Base-by-base conservation (phyloP, 2,329 filamentous ascomycete genomes). In the Neonectria sp. region DNA sequence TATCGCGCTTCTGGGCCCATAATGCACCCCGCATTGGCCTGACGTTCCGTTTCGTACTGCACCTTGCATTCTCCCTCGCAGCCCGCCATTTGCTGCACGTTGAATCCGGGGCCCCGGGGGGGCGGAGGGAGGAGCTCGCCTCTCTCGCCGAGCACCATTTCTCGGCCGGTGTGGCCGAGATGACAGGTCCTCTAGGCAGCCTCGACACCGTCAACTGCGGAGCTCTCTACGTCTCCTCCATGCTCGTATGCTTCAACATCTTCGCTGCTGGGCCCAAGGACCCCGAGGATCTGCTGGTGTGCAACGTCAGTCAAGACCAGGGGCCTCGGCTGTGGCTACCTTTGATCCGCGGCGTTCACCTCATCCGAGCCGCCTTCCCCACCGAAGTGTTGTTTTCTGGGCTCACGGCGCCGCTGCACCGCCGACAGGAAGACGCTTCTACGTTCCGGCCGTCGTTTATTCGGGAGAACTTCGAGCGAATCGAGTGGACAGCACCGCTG, bases 401-500 rank as follows among this genome's bases (percentile, higher is more conserved):
- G 1, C 43, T 49, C 6, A 33, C 24, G 8, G 29, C 35, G 33
- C 60, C 37, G 15, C 51, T 56, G 21, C 27, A 31, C 7, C 51
- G 27, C 25, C 24, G 40, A 4, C 17, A 24, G 4, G 40, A 24
- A 17, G 12, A 4, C 2, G 29, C 15, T 8, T 27, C 49, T 25
- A 27, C 55, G 17, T 27, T 45, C 24, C 51, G 51, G 8, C 51
- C 60, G 4, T 46, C 53, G 21, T 55, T 51, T 27, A 24, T 9
- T 2, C 11, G 46, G 6, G 56, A 59, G 27, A 43, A 6, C n/a
- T 59, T 59, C 33, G 4, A 27, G 12, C 29, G 45, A 6, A 15
- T 75, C 5, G 67, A 75, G 24, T 75, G 73, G 73, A 35, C 68
- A 31, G 57, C 43, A 1, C 71, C 71, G n/a, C 59, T 75, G 3